Evolutionary conservation across 139 green algal species (phyloP).

Genomic region (Tetradesmus obliquus): DNA sequence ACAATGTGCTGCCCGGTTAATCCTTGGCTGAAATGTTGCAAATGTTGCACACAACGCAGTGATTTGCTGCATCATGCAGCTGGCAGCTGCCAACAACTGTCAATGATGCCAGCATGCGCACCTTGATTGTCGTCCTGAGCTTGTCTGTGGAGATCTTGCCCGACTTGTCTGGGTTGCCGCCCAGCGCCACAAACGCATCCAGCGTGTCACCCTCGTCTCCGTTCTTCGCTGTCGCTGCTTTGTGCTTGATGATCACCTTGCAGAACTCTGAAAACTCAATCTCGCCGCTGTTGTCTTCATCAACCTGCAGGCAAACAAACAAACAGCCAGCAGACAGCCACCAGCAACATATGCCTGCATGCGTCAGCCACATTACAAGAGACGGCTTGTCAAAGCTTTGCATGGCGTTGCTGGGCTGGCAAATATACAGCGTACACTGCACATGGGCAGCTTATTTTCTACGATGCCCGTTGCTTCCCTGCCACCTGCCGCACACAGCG

Average conservation of each 20-base stretch:
- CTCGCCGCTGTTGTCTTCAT: conserved; percentile 76
- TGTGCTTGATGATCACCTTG: conserved; percentile 83
- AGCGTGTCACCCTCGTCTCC: conserved; percentile 80
- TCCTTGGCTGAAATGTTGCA: no score
- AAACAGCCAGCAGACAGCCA: background rate
- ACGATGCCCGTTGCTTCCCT: background rate
- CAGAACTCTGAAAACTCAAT: conserved; percentile 88
- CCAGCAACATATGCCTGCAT: background rate
- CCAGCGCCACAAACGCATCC: conserved; percentile 87
- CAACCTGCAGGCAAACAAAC: conserved; percentile 60
- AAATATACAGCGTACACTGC: no score
- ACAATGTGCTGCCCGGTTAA: no score
- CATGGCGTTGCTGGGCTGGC: no score
- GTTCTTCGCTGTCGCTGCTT: conserved; percentile 57
- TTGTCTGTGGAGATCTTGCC: conserved; percentile 77
- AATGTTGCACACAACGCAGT: no score
- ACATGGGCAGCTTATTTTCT: background rate
- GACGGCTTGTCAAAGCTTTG: no score
- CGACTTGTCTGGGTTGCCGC: conserved; percentile 75
- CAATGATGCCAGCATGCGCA: background rate
- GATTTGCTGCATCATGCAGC: no score
- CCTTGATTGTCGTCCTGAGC: conserved; percentile 74
- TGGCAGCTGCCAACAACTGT: background rate
- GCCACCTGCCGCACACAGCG: background rate
- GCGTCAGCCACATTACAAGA: background rate